Evolutionary conservation across 352 stramenopile genomes (phyloP).

Genomic region (Pythium brassicae): DNA sequence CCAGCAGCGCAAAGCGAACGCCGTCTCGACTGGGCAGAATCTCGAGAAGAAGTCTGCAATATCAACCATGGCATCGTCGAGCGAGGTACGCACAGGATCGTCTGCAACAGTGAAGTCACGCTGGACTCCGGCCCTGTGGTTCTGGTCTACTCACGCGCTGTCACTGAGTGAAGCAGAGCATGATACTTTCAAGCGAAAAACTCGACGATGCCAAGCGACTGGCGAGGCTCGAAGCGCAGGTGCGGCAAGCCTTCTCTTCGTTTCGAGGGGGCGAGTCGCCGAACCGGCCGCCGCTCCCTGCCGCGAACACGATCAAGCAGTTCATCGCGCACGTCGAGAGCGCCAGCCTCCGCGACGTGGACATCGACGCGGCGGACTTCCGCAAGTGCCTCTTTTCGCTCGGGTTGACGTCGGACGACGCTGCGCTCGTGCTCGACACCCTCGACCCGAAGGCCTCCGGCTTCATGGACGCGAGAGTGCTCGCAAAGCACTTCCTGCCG

Average conservation of each 20-base stretch:
- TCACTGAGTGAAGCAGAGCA: neutral
- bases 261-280: slow-evolving; percentile 10
- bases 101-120: too few species aligned
- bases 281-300: slow-evolving; percentile 14
- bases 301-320: slow-evolving; percentile 22
- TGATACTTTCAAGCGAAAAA: neutral
- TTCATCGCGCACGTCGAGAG: slow-evolving; percentile 20
- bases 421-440: slow-evolving; percentile 22
- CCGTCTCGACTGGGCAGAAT: neutral
- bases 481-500: slow-evolving; percentile 22
- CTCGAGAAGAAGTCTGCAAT: slow-evolving; percentile 9
- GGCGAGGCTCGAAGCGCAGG: slow-evolving; percentile 13
- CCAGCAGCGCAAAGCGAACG: neutral
- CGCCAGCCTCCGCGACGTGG: slow-evolving; percentile 3
- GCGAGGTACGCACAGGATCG: slow-evolving; percentile 2
- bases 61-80: neutral
- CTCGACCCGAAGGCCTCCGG: slow-evolving; percentile 18
- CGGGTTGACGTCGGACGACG: slow-evolving; percentile 23
- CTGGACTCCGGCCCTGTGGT: too few species aligned
- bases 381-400: slow-evolving; percentile 37
- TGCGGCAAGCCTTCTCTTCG: slow-evolving; percentile 23
- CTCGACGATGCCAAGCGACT: slow-evolving; percentile 12
- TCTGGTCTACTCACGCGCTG: neutral
- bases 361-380: slow-evolving; percentile 20
- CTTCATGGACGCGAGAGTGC: slow-evolving; percentile 14